Evolutionary conservation across 805 yeast genomes (phyloP), one percentile per base, ranked within the genome.

Genomic region (Suhomyces sp.): DNA sequence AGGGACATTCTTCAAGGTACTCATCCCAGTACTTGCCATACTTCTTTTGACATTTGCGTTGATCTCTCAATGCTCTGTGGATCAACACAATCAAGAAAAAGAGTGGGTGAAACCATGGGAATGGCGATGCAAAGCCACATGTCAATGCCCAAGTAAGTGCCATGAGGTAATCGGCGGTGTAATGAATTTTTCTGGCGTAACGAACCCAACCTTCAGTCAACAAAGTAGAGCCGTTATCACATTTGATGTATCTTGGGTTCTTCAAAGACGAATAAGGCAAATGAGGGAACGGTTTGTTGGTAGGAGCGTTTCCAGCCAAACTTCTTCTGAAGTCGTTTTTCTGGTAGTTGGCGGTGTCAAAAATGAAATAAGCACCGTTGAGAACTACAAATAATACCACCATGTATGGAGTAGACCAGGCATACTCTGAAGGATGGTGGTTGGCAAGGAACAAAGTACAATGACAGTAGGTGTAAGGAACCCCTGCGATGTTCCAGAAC

Each of bases 401-500:
- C 69, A 83, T 83, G 78, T 86, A 89, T 7, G 59, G 53, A 40
- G 79, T 69, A 6, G 93, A 80, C 88, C 93, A 84, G 44, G 78
- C 69, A 73, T 94, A 94, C 67, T 89, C 96, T 17, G 73, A 60
- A 44, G 98, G 98, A 52, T 89, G 80, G 71, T 89, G 97, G 74
- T 84, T 84, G 59, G 84, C 85, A 62, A 94, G 73, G 76, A 74
- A 94, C 62, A 94, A 77, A 9, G 97, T 89, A 69, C 96, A 86
- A 66, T 91, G 97, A 72, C 97, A 90, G 76, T 94, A 94, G 43
- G 98, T 93, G 83, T 85, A 94, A 46, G 99, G 99, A 41, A 94
- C 99, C 63, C 99, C 99, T 29, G 97, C 97, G 68, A 94, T 90
- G 76, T 94, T 94, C 99, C 99, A 94, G 79, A 94, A 94, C 61